These are phyloP conservation scores for Coffea canephora DNA, from an alignment of 257 asterid species.

Conservation along the genomic window DNA sequence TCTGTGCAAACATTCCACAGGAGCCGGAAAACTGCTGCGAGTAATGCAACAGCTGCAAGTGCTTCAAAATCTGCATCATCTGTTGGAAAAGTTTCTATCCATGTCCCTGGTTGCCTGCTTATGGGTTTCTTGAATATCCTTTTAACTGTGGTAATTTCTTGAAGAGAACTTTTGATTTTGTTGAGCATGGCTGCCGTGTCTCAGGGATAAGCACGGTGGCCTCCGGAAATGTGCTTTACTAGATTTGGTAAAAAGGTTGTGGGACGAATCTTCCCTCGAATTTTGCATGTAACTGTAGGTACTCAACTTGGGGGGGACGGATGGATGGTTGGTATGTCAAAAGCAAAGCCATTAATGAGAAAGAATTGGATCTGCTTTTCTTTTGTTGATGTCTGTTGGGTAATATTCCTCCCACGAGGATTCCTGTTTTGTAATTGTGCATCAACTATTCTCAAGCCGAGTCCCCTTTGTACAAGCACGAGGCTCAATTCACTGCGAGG, in stretches of 20 bases:
- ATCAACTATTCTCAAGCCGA: too few relatives aligned
- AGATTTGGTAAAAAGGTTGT: not conserved
- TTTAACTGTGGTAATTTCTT: conserved; percentile 8
- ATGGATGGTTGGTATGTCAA: not conserved
- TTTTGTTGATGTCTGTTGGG: not conserved
- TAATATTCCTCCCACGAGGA: not conserved
- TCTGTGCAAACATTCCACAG: conserved; percentile 29
- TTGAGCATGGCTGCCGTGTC: not conserved
- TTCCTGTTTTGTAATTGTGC: not conserved
- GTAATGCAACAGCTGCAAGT: conserved; percentile 38
- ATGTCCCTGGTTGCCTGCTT: conserved; percentile 35
- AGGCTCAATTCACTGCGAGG: too few relatives aligned
- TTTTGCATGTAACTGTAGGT: conserved; percentile 17
- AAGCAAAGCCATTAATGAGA: not conserved
- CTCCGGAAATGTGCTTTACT: not conserved
- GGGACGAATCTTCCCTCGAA: conserved; percentile 9
- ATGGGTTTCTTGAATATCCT: conserved; percentile 40
- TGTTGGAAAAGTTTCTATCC: conserved; percentile 6
- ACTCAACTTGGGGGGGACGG: conserved; percentile 6
- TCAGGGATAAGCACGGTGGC: not conserved
- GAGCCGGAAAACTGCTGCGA: conserved; percentile 51
- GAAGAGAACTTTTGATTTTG: not conserved
- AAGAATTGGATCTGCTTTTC: not conserved
- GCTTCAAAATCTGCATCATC: conserved; percentile 50
- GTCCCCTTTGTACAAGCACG: too few relatives aligned